Evolutionary conservation across 192 early-diverging fungal species (phyloP).

Genomic region (Coemansia sp.): DNA sequence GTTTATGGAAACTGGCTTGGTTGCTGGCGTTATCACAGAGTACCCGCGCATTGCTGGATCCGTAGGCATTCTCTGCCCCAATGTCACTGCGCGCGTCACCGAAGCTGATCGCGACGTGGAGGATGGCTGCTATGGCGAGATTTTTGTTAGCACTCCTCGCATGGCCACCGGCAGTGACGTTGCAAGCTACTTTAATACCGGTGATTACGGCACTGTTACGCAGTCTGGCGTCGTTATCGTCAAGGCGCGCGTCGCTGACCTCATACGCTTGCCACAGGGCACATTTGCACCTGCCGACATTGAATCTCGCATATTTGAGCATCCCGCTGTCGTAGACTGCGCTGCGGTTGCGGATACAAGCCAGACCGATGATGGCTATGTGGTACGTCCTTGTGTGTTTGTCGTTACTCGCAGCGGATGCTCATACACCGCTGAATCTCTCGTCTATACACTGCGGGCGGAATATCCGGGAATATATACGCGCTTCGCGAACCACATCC

Average conservation of each 20-base stretch:
- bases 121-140: slow-evolving; percentile 47
- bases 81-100: slow-evolving; percentile 36
- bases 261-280: slow-evolving; percentile 19
- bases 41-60: slow-evolving; percentile 43
- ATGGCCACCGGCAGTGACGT: slow-evolving; percentile 8
- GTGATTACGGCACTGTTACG: slow-evolving; percentile 45
- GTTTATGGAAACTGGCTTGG: slow-evolving; percentile 45
- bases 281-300: slow-evolving; percentile 33
- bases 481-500: slow-evolving; percentile 23
- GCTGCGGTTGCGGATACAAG: slow-evolving; percentile 29
- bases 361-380: slow-evolving; percentile 1
- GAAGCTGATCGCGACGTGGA: slow-evolving; percentile 34
- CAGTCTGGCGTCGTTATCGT: slow-evolving; percentile 41
- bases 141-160: slow-evolving; percentile 45
- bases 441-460: slow-evolving; percentile 18
- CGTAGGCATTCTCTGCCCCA: slow-evolving; percentile 44
- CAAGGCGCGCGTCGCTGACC: slow-evolving; percentile 38
- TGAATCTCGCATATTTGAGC: slow-evolving; percentile 21
- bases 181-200: slow-evolving; percentile 35
- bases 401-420: slow-evolving; percentile 13
- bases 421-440: neutral
- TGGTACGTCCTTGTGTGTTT: slow-evolving; percentile 28
- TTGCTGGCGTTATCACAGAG: slow-evolving; percentile 53
- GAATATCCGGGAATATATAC: slow-evolving; percentile 32
- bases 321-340: slow-evolving; percentile 33